phyloP scores from a whole-genome alignment of 805 yeast species.

The Wickerhamiella hasegawae region DNA sequence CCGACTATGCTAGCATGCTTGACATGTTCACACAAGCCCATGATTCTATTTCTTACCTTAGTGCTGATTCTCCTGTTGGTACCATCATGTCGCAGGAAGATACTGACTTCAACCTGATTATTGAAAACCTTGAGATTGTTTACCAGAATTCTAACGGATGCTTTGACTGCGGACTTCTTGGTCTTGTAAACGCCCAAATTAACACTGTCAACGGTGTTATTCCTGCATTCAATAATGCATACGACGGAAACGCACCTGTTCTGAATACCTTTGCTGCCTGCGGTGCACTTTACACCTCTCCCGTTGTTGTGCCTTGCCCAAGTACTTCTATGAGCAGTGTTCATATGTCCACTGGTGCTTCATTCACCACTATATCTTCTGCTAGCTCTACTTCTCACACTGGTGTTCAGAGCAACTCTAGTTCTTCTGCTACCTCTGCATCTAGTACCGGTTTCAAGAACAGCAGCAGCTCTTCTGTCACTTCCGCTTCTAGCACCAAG shows the following conservation, averaged over 20 bases:
- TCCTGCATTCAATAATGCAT: neutral
- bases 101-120: neutral
- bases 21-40: no score
- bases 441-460: no score
- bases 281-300: neutral
- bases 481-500: neutral
- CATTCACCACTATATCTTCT: no score
- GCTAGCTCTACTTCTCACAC: no score
- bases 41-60: no score
- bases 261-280: neutral
- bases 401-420: no score
- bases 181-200: neutral
- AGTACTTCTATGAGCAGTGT: no score
- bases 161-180: neutral
- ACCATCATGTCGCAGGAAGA: no score
- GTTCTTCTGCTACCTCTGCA: no score
- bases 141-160: neutral
- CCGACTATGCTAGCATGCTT: no score
- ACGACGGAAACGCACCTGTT: neutral
- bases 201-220: neutral
- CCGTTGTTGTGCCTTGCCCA: neutral
- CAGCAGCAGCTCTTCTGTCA: neutral
- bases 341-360: no score
- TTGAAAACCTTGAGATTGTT: neutral
- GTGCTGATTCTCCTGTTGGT: no score